Base-by-base conservation (phyloP, 2,329 filamentous ascomycete genomes). In the Acrodontium crateriforme region DNA sequence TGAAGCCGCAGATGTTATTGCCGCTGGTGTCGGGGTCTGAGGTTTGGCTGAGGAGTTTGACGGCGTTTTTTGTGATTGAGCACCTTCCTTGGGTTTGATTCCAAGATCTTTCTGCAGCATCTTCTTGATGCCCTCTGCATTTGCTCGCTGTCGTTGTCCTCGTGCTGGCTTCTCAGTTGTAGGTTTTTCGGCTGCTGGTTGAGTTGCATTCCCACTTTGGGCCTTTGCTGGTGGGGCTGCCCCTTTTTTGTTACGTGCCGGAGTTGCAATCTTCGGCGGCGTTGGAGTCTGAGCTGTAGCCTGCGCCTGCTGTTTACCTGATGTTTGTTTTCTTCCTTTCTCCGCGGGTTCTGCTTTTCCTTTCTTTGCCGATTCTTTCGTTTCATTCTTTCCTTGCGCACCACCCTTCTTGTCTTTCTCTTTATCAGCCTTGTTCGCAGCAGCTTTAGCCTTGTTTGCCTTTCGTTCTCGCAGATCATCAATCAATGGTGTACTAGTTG, bases 401-500 rank as follows among this genome's bases (percentile, higher is more conserved):
- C n/a, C 16, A 9, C 9, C 23, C n/a, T 26, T 24, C 28, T 43
- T 46, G 13, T 31, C 33, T 18, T 41, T 36, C 23, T 39, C 69
- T 31, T 47, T 48, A 16, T 46, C 46, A 21, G 45, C 47, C 54
- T 78, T 84, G 29, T 57, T 64, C 18, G 59, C 58, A 16, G 62
- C 62, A 4, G 56, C 51, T 31, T 65, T 67, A 17, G 66, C 66
- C 46, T 71, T 73, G 50, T 73, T 82, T 9, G 82, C 82, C 58
- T 92, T 94, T 59, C 91, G 93, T 52, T 93, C 85, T 40, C 79
- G 79, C 18, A 94, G 65, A 40, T 76, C 91, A 48, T 94, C 83
- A 29, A 95, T 80, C 28, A 98, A 58, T 0, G 89, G 89, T 0
- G 89, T 95, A 1, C 76, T 85, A 14, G 73, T 83, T 26, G 80